phyloP scores from a whole-genome alignment of 139 green algal species.

The Chlamydomonas urium region DNA sequence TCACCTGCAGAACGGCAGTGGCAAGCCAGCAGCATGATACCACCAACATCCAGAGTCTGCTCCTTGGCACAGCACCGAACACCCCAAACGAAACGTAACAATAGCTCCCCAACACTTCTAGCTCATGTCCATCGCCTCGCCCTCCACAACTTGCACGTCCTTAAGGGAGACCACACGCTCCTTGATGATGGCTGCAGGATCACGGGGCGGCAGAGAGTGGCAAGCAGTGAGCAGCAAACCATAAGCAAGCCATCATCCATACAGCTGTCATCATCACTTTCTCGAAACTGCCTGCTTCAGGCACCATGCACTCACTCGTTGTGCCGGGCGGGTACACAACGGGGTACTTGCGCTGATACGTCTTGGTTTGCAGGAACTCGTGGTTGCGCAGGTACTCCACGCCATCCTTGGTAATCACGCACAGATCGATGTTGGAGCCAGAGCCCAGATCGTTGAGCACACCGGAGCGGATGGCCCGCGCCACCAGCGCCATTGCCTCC shows the following conservation, averaged over 20 bases:
- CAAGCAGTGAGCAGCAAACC: too few relatives aligned
- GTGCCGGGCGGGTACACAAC: conserved; percentile 70
- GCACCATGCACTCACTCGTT: conserved; percentile 4
- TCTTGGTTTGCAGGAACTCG: conserved; percentile 83
- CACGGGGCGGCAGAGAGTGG: too few relatives aligned
- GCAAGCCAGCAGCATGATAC: too few relatives aligned
- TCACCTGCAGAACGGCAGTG: too few relatives aligned
- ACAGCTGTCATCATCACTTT: too few relatives aligned
- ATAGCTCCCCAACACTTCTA: too few relatives aligned
- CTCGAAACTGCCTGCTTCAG: too few relatives aligned
- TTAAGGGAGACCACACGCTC: conserved; percentile 53
- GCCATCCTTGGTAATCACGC: conserved; percentile 86
- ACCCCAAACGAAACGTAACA: too few relatives aligned
- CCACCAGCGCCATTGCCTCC: conserved; percentile 84
- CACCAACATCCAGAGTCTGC: too few relatives aligned
- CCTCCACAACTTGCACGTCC: conserved; percentile 58
- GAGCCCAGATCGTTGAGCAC: conserved; percentile 97
- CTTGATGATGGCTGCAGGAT: conserved; percentile 33
- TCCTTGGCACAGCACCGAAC: too few relatives aligned
- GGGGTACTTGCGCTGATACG: conserved; percentile 75
- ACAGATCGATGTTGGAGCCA: conserved; percentile 96
- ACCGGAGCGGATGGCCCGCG: conserved; percentile 56
- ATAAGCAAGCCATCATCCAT: too few relatives aligned
- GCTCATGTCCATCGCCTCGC: conserved; percentile 27
- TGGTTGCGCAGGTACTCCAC: conserved; percentile 86